Evolutionary conservation across 345 rosid genomes (phyloP), one percentile per base, ranked within the genome.

Genomic region (Brassica nigra): DNA sequence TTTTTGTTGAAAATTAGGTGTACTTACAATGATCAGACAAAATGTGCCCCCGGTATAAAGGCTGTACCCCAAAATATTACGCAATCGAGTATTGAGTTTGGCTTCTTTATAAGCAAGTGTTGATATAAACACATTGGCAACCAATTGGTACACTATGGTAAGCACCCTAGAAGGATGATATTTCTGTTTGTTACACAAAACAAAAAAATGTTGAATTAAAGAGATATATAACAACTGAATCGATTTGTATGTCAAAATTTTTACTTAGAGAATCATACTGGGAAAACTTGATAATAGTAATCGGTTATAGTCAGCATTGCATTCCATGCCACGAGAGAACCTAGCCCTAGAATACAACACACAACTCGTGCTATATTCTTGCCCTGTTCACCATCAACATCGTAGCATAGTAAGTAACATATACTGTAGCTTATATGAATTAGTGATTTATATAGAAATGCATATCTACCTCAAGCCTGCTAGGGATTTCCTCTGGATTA

Each of bases 251-350:
- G 54, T 1, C 4, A 2, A 52, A 7, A 2, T 33, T 4, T 0
- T 23, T 66, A 5, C 8, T 47, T 47, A 63, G 7, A 80, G 4
- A 39, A 1, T 37, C 65, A 58, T 87, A 94, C 97, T 77, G 95
- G 97, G 23, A 90, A 94, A 80, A 92, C 55, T 75, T 70, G 67
- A 16, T 6, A 74, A 39, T 92, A 90, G 74, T 94, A 90, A 76
- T 94, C 97, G 74, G 81, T 87, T 23, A 92, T 90, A 36, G 90
- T 92, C 59, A 94, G 73, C 95, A 91, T 89, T 76, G 97, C 90
- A 78, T 92, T 90, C 95, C 98, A 92, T 18, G 98, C 74, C 71
- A 92, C 78, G 31, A 94, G 94, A 80, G 89, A 87, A n/a, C 97
- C 97, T 37, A 84, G 54, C 34, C 97, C 98, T 0, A 94, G 91